Evolutionary conservation across 2,329 filamentous ascomycete species (phyloP).

Genomic region (Neonectria ditissima): DNA sequence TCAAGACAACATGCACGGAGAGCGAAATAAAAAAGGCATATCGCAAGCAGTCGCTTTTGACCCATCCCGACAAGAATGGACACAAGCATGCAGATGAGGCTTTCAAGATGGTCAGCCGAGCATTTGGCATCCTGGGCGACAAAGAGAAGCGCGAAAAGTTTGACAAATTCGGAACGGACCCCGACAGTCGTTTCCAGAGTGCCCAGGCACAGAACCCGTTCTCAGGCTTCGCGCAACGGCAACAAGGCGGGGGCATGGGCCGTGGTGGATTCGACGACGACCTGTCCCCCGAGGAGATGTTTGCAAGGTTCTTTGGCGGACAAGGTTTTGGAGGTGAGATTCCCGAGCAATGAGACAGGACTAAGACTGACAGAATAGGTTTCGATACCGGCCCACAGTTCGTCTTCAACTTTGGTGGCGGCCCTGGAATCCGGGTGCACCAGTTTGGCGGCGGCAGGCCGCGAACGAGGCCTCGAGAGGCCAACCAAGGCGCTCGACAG

Average conservation of each 20-base stretch:
- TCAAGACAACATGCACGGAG: slow-evolving; percentile 76
- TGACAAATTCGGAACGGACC: slow-evolving; percentile 91
- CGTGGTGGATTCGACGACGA: slow-evolving; percentile 82
- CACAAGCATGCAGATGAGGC: slow-evolving; percentile 96
- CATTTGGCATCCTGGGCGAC: slow-evolving; percentile 93
- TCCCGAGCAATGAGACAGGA: neutral
- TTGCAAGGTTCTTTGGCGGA: slow-evolving; percentile 95
- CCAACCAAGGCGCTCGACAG: slow-evolving; percentile 60
- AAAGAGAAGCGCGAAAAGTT: slow-evolving; percentile 87
- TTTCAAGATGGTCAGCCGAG: slow-evolving; percentile 96
- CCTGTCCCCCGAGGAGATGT: slow-evolving; percentile 96
- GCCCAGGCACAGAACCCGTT: slow-evolving; percentile 73
- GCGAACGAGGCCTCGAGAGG: slow-evolving; percentile 78
- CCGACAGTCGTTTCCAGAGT: slow-evolving; percentile 84
- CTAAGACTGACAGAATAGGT: slow-evolving; percentile 51
- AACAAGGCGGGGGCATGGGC: slow-evolving; percentile 57
- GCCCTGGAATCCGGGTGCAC: slow-evolving; percentile 91
- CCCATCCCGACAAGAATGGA: slow-evolving; percentile 98
- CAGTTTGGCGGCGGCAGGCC: slow-evolving; percentile 89
- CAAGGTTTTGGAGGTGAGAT: slow-evolving; percentile 69
- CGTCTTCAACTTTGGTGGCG: slow-evolving; percentile 94
- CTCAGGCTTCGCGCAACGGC: slow-evolving; percentile 66
- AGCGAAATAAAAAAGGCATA: slow-evolving; percentile 97
- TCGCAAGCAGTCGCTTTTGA: slow-evolving; percentile 91
- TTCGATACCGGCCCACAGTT: slow-evolving; percentile 88